Percentiles rank a stretch among this genome's conserved stretches.
phyloP scores from a whole-genome alignment of 768 basidiomycete species.

The Dentipellis sp. region DNA sequence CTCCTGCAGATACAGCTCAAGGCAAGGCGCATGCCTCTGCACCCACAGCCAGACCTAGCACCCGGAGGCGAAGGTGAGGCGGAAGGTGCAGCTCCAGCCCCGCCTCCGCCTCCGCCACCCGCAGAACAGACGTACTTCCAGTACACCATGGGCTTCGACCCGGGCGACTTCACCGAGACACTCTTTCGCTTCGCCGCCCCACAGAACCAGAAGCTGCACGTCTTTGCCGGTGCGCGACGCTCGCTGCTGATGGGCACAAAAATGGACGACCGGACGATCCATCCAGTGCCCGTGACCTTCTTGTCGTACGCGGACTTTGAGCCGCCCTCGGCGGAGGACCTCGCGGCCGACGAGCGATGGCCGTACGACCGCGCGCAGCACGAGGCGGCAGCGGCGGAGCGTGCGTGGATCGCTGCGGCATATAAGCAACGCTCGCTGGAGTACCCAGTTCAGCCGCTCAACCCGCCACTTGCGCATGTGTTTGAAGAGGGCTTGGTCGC shows the following conservation, averaged over 20 bases:
- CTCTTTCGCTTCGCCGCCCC: no score
- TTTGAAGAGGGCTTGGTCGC: constrained; percentile 6
- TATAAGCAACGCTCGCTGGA: constrained; percentile 4
- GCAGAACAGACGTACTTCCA: not conserved
- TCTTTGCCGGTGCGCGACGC: constrained; percentile 7
- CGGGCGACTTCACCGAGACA: no score
- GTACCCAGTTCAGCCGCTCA: constrained; percentile 8
- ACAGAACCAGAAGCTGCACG: not conserved
- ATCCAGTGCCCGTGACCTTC: constrained; percentile 3
- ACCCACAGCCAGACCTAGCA: not conserved
- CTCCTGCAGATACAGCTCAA: not conserved
- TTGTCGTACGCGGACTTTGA: constrained; percentile 8
- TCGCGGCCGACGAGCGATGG: constrained; percentile 4
- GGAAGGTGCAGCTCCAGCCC: no score
- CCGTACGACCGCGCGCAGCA: constrained; percentile 9
- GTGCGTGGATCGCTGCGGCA: constrained; percentile 10
- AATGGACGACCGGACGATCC: constrained; percentile 4
- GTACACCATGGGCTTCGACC: no score
- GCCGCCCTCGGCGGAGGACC: not conserved
- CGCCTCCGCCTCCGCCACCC: not conserved
- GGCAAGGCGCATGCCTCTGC: not conserved
- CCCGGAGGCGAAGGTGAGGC: not conserved
- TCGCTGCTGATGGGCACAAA: constrained; percentile 6
- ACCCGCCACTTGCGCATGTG: constrained; percentile 5
- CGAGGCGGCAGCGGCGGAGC: constrained; percentile 12